Conservation (phyloP, 2,329 filamentous ascomycete genomes). For the Bipolaris sorokiniana region DNA sequence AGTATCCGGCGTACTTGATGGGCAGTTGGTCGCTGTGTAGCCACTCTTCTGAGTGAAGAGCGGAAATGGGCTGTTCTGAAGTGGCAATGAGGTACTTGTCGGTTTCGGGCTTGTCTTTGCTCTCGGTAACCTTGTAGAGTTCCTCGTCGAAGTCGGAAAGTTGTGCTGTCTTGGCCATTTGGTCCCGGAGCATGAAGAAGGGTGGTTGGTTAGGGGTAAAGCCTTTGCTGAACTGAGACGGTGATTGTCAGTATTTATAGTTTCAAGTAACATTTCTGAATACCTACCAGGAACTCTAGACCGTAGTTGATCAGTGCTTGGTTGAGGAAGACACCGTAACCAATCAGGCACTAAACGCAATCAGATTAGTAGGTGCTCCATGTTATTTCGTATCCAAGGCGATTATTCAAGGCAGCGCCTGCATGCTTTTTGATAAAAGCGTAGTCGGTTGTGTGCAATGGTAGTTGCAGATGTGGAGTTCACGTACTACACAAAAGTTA, state of each 20-base stretch:
- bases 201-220: constrained; percentile 73
- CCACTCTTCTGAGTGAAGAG: constrained; percentile 94
- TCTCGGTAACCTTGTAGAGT: constrained; percentile 90
- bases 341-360: constrained; percentile 69
- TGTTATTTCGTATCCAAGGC: not conserved
- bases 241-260: not conserved
- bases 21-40: constrained; percentile 78
- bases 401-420: not conserved
- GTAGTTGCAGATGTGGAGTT: not conserved
- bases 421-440: not conserved
- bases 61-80: constrained; percentile 93
- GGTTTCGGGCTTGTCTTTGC: constrained; percentile 77
- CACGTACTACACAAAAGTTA: not conserved
- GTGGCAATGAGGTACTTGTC: constrained; percentile 82
- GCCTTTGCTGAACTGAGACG: constrained; percentile 65
- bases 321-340: constrained; percentile 90
- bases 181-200: constrained; percentile 82
- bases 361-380: not conserved
- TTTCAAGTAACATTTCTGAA: not conserved
- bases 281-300: constrained; percentile 9
- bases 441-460: not conserved
- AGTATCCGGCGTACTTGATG: constrained; percentile 87
- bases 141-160: constrained; percentile 98
- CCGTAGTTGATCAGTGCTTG: constrained; percentile 95
- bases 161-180: constrained; percentile 98